These are phyloP conservation scores for Clarkia xantiana DNA, from an alignment of 345 rosid genomes.

Conservation along the genomic window DNA sequence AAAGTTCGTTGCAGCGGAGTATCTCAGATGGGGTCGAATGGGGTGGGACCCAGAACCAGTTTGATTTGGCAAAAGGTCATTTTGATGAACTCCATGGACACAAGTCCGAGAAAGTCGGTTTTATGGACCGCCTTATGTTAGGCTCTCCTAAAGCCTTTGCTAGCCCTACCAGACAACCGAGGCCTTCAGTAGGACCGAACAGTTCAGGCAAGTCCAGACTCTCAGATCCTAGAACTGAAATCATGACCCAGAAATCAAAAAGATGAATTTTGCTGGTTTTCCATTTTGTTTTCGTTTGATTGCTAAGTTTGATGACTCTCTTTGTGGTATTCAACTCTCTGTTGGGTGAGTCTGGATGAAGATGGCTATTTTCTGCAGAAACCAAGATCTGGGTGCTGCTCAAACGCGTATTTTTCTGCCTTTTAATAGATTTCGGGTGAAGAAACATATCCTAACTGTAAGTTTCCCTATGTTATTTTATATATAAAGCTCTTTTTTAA, in stretches of 20 bases:
- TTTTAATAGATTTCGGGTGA: not conserved
- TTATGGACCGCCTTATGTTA: slow-evolving; percentile 44
- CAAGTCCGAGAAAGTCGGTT: slow-evolving; percentile 35
- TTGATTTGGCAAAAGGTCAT: slow-evolving; percentile 17
- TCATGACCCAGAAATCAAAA: slow-evolving; percentile 3
- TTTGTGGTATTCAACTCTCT: too few relatives aligned
- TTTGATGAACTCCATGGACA: slow-evolving; percentile 55
- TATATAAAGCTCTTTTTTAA: too few relatives aligned
- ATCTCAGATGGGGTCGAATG: slow-evolving; percentile 77
- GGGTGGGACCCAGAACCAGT: slow-evolving; percentile 9
- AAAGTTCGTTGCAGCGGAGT: slow-evolving; percentile 56
- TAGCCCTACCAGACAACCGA: slow-evolving; percentile 32
- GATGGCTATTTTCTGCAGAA: too few relatives aligned
- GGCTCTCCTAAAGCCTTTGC: slow-evolving; percentile 36
- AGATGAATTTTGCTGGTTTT: not conserved
- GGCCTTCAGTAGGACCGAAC: slow-evolving; percentile 42
- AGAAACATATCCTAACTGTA: not conserved
- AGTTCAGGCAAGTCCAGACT: slow-evolving; percentile 47
- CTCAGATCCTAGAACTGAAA: slow-evolving; percentile 3
- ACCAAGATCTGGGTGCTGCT: too few relatives aligned
- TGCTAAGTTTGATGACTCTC: too few relatives aligned
- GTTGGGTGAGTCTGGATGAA: too few relatives aligned
- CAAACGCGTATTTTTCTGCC: too few relatives aligned
- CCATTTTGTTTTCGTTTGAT: too few relatives aligned
- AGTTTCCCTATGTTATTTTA: too few relatives aligned